A percentile compares a stretch with the other conserved stretches of the same genome.
Evolutionary conservation across 169 alveolate species (phyloP).

Genomic region (Eimeria falciformis): DNA sequence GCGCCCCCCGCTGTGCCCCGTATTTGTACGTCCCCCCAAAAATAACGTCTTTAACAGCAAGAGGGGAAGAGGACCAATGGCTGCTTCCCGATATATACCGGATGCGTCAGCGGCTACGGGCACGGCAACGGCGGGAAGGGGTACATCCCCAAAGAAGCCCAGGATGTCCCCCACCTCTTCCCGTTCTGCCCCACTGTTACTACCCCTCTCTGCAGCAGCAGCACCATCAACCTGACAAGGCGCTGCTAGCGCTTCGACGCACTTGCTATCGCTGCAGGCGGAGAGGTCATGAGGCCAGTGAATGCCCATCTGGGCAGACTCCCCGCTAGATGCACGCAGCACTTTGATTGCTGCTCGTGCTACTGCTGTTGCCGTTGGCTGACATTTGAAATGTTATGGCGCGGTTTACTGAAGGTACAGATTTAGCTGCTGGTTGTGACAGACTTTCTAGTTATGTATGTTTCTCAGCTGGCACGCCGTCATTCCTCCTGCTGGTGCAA

Average conservation of each 20-base stretch:
- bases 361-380: too few relatives aligned
- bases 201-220: constrained; percentile 47
- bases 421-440: too few relatives aligned
- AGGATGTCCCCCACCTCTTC: constrained; percentile 42
- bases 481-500: too few relatives aligned
- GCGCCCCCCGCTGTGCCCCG: constrained; percentile 32
- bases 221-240: constrained; percentile 44
- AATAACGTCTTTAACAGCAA: neutral
- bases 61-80: constrained; percentile 52
- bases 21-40: constrained; percentile 3
- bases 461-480: too few relatives aligned
- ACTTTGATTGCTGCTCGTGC: neutral
- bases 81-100: constrained; percentile 34
- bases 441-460: too few relatives aligned
- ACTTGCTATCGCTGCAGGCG: constrained; percentile 56
- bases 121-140: constrained; percentile 50
- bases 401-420: too few relatives aligned
- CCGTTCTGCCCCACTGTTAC: constrained; percentile 35
- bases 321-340: constrained; percentile 34
- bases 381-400: too few relatives aligned
- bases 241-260: constrained; percentile 58
- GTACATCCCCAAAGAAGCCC: constrained; percentile 5
- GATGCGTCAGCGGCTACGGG: constrained; percentile 62
- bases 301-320: constrained; percentile 56
- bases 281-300: constrained; percentile 68